Percentiles rank a stretch among this genome's conserved stretches.
These are phyloP conservation scores for Aspergillus sp. DNA, from an alignment of 2,329 filamentous ascomycete genomes.

Conservation along the genomic window DNA sequence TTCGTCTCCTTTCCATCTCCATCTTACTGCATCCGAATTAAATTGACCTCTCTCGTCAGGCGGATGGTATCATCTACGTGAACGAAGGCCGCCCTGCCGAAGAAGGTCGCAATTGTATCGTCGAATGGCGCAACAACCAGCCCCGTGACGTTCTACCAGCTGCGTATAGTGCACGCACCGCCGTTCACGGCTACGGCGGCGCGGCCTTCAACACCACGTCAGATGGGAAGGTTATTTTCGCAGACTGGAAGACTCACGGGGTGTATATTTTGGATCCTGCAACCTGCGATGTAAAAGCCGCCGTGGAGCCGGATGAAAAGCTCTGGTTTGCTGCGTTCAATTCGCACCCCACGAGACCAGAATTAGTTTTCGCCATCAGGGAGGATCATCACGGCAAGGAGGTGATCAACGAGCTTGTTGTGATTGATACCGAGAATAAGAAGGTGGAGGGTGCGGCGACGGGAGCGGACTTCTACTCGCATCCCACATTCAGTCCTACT, in stretches of 20 bases:
- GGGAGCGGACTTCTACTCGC: slow-evolving; percentile 57
- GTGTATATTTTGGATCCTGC: slow-evolving; percentile 49
- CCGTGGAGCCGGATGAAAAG: slow-evolving; percentile 28
- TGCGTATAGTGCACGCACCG: slow-evolving; percentile 48
- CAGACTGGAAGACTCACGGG: slow-evolving; percentile 45
- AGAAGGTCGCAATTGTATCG: slow-evolving; percentile 49
- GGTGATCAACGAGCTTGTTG: slow-evolving; percentile 36
- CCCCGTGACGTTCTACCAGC: slow-evolving; percentile 47
- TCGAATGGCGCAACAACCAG: slow-evolving; percentile 43
- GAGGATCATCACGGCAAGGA: slow-evolving; percentile 51
- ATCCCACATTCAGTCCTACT: slow-evolving; percentile 53
- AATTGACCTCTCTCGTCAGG: slow-evolving; percentile 8
- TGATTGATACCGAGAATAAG: slow-evolving; percentile 28
- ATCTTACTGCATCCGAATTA: background rate
- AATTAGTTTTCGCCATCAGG: slow-evolving; percentile 55
- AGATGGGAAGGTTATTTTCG: slow-evolving; percentile 50
- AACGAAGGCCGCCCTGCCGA: slow-evolving; percentile 40
- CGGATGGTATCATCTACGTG: slow-evolving; percentile 35
- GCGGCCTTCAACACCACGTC: slow-evolving; percentile 45
- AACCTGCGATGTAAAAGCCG: slow-evolving; percentile 37
- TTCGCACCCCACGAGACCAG: slow-evolving; percentile 35
- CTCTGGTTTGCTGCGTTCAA: slow-evolving; percentile 50
- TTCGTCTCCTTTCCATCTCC: slow-evolving; percentile 15
- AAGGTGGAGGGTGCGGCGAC: slow-evolving; percentile 43
- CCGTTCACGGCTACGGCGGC: slow-evolving; percentile 58